phyloP scores from a whole-genome alignment of 768 basidiomycete species.

The Brasilioporus rufonigricans region DNA sequence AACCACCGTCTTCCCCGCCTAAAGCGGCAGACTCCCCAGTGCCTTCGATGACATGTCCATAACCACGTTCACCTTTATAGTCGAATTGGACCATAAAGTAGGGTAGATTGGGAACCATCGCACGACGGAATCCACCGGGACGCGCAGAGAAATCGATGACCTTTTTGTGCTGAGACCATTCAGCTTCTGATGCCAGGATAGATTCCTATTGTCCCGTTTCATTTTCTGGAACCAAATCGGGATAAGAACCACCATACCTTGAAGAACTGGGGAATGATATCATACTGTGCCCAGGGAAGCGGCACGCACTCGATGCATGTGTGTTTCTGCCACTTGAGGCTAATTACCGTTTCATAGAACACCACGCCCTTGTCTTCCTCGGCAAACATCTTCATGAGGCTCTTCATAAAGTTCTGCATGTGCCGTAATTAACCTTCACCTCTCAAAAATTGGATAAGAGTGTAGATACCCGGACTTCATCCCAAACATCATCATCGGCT shows the following conservation, averaged over 20 bases:
- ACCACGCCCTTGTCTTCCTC: slow-evolving; percentile 91
- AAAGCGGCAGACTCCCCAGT: slow-evolving; percentile 58
- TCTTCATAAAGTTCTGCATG: slow-evolving; percentile 77
- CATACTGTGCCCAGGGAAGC: slow-evolving; percentile 83
- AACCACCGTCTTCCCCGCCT: slow-evolving; percentile 60
- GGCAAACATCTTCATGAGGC: slow-evolving; percentile 91
- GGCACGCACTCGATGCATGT: slow-evolving; percentile 94
- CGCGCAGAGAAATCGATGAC: slow-evolving; percentile 89
- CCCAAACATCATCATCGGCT: slow-evolving; percentile 97
- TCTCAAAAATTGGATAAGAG: neutral
- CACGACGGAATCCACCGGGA: slow-evolving; percentile 90
- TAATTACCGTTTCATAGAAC: slow-evolving; percentile 93
- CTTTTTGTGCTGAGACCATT: slow-evolving; percentile 99
- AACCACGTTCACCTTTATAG: slow-evolving; percentile 96
- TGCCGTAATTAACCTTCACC: slow-evolving; percentile 1
- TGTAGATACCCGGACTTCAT: slow-evolving; percentile 79
- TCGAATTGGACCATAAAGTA: slow-evolving; percentile 99
- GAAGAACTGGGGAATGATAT: slow-evolving; percentile 90
- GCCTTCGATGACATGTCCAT: slow-evolving; percentile 98
- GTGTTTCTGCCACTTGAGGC: slow-evolving; percentile 84
- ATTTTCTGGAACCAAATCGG: slow-evolving; percentile 2
- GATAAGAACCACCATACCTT: slow-evolving; percentile 45
- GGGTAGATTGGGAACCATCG: slow-evolving; percentile 95
- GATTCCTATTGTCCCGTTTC: slow-evolving; percentile 62
- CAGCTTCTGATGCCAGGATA: slow-evolving; percentile 86